Conservation (phyloP, 2,329 filamentous ascomycete genomes). For the Ophiocordyceps camponoti-rufipedis region DNA sequence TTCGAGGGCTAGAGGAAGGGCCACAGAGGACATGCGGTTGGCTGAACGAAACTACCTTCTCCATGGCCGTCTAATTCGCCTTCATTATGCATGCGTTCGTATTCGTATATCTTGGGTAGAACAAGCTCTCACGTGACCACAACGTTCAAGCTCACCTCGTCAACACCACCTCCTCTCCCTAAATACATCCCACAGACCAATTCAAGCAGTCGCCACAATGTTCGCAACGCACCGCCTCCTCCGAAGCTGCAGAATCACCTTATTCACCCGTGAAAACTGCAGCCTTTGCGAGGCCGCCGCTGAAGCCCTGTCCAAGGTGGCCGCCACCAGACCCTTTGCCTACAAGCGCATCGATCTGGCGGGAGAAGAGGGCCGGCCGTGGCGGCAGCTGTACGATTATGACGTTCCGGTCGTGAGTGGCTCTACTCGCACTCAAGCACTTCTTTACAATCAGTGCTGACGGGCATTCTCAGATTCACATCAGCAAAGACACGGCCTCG, state of each 20-base stretch:
- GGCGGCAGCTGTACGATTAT: conserved; percentile 62
- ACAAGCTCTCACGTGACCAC: too few relatives aligned
- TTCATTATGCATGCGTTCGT: too few relatives aligned
- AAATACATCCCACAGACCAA: too few relatives aligned
- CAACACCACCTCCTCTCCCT: too few relatives aligned
- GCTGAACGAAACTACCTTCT: too few relatives aligned
- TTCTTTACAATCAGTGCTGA: too few relatives aligned
- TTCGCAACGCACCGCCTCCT: conserved; percentile 29
- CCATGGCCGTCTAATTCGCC: too few relatives aligned
- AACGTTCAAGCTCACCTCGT: too few relatives aligned
- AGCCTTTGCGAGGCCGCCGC: conserved; percentile 47
- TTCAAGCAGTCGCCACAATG: conserved; percentile 21
- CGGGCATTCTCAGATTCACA: conserved; percentile 28
- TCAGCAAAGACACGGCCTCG: conserved; percentile 36
- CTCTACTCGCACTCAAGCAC: too few relatives aligned
- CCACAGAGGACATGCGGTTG: too few relatives aligned
- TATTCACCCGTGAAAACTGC: conserved; percentile 58
- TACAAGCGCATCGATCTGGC: conserved; percentile 57
- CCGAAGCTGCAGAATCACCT: conserved; percentile 46
- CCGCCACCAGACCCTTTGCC: conserved; percentile 46
- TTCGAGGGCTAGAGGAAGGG: too few relatives aligned
- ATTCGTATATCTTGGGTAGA: too few relatives aligned
- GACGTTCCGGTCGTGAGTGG: conserved; percentile 58
- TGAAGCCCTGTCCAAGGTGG: conserved; percentile 48
- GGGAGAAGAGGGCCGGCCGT: conserved; percentile 39